Conservation (phyloP, 495 filamentous ascomycete genomes). For the Podospora sp. region DNA sequence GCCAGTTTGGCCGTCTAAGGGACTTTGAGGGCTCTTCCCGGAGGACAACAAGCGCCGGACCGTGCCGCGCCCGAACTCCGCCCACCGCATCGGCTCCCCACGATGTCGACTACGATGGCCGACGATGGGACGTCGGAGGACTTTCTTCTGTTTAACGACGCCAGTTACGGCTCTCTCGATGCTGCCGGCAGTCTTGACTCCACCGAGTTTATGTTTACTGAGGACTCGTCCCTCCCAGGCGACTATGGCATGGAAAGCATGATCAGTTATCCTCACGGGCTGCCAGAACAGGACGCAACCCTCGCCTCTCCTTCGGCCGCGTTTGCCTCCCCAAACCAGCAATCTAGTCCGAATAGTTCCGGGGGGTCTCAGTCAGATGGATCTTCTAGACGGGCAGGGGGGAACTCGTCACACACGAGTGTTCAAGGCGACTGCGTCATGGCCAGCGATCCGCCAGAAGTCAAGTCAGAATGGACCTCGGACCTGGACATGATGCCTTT, state of each 20-base stretch:
- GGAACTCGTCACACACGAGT: not conserved
- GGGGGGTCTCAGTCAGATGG: not conserved
- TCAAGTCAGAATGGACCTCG: constrained; percentile 5
- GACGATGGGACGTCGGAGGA: not conserved
- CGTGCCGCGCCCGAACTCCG: not conserved
- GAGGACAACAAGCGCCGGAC: not conserved
- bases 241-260: not conserved
- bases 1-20: not conserved
- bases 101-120: not conserved
- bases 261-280: not conserved
- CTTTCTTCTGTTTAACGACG: not conserved
- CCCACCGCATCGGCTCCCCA: not conserved
- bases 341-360: constrained; percentile 4
- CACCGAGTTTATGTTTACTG: not conserved
- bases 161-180: not conserved
- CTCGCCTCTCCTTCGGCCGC: not conserved
- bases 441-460: not conserved
- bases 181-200: not conserved
- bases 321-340: not conserved
- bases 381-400: not conserved
- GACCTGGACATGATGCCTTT: not conserved
- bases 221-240: not conserved
- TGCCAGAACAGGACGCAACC: not conserved
- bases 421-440: not conserved
- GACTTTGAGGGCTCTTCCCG: not conserved